Evolutionary conservation across 345 rosid genomes (phyloP).

Genomic region (Carallia brachiata): DNA sequence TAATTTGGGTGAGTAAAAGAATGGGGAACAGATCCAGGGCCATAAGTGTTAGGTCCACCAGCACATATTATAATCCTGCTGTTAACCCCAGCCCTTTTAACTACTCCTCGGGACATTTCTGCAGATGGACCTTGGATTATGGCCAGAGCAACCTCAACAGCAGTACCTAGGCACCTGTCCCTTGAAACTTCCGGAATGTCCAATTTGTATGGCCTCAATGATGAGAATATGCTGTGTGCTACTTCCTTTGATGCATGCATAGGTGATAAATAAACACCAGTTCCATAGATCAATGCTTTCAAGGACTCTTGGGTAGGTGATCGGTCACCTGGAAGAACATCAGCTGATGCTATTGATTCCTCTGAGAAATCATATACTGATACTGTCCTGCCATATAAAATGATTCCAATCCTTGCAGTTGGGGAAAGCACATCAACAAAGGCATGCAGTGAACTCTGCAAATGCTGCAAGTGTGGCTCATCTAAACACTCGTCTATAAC

Average conservation of each 20-base stretch:
- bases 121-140: conserved; percentile 91
- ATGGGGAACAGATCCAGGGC: conserved; percentile 92
- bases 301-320: conserved; percentile 71
- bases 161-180: conserved; percentile 87
- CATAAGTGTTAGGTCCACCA: conserved; percentile 92
- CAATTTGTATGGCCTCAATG: conserved; percentile 75
- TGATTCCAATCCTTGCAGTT: conserved; percentile 76
- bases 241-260: conserved; percentile 95
- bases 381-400: conserved; percentile 77
- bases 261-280: conserved; percentile 87
- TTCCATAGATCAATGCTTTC: conserved; percentile 85
- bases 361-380: conserved; percentile 93
- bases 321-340: conserved; percentile 90
- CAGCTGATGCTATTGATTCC: conserved; percentile 90
- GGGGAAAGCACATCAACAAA: conserved; percentile 82
- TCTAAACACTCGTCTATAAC: conserved; percentile 96
- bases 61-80: conserved; percentile 88
- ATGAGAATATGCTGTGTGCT: conserved; percentile 87
- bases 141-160: conserved; percentile 89
- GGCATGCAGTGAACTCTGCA: conserved; percentile 97
- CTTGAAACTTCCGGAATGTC: conserved; percentile 79
- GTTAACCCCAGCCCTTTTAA: conserved; percentile 86
- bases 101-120: conserved; percentile 78
- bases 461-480: conserved; percentile 91
- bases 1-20: conserved; percentile 84